Evolutionary conservation across 805 yeast species (phyloP), one percentile per base, ranked within the genome.

Genomic region (Saccharomycopsis sp.): DNA sequence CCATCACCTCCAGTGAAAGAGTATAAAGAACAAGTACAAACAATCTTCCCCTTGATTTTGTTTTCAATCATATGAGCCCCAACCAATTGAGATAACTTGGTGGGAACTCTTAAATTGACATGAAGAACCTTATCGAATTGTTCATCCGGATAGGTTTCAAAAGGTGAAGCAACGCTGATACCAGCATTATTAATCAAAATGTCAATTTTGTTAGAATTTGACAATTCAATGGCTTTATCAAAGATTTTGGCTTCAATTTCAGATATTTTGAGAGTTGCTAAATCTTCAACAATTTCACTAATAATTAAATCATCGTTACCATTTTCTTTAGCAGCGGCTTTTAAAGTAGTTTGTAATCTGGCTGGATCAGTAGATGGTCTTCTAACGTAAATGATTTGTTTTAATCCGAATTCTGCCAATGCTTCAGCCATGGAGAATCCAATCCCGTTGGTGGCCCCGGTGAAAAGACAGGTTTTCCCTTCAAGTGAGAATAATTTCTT

Each of bases 401-500:
- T 60, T 21, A 68, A 67, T 28, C 69, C 70, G 9, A 64, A 59
- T 48, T 66, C 67, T 19, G 68, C 70, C 31, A 60, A 57, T 1
- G 59, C 62, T 43, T 61, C 59, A 23, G 67, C 62, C 33, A 64
- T 62, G 32, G 66, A 66, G 41, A 56, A 57, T 10, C 71, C 71
- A 39, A 66, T 62, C 4, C 71, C 71, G 14, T 60, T 53, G 41
- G 64, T 57, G 13, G 67, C 67, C 6, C 71, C 71, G 2, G 71
- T 66, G 27, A 66, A 64, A 14, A 64, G 52, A 4, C 67, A 67
- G 15, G 63, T 67, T 45, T 61, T 62, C 23, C 62, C 67, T 48
- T 55, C 54, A 36, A 66, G 57, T n/a, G 69, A 60, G 49, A 67
- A 67, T 48, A 64, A 59, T 18, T 54, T 51, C 8, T 9, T 21